Base-by-base conservation (phyloP, 495 filamentous ascomycete genomes). In the Margaritispora aquatica region DNA sequence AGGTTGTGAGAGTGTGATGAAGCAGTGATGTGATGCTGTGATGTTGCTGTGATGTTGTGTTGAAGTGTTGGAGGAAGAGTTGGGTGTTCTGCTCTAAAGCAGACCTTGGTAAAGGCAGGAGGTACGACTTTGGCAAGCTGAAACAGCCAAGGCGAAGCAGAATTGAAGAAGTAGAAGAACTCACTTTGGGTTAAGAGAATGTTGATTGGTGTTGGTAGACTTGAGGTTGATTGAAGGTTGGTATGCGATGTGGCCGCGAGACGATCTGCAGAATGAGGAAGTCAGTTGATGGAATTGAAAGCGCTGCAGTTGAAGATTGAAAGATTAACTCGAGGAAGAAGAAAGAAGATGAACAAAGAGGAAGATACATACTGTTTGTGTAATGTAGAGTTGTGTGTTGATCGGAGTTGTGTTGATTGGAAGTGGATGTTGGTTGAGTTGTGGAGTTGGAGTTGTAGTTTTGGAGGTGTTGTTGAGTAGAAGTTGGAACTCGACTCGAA, bases 1-100 rank as follows among this genome's bases (percentile, higher is more conserved):
- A 67, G n/a, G 24, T 62, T 71, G 23, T 62, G 61, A 13, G 2
- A 41, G 21, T 44, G 66, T 74, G 1, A 63, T 58, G 36, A 58
- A 60, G 26, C 36, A 60, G 4, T 54, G 70, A 22, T 49, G 58
- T 62, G n/a, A 59, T 66, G 23, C 54, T 11, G 44, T 56, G 27
- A 24, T 31, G 23, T 1, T 22, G 15, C 26, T 56, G n/a, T n/a
- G n/a, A n/a, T 13, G 23, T 47, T 44, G 31, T 19, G 31, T 27
- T 56, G 2, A 44, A 34, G 13, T 34, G 13, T 5, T 34, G 5
- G 29, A 34, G 13, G 13, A 13, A 5, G 29, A 5, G 29, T 34
- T 34, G 29, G 13, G 29, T 5, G 29, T 7, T 34, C n/a, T n/a
- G n/a, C n/a, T n/a, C n/a, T n/a, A n/a, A n/a, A n/a, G n/a, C n/a